Conservation (phyloP, 2,329 filamentous ascomycete genomes). For the Gyromitra esculenta region DNA sequence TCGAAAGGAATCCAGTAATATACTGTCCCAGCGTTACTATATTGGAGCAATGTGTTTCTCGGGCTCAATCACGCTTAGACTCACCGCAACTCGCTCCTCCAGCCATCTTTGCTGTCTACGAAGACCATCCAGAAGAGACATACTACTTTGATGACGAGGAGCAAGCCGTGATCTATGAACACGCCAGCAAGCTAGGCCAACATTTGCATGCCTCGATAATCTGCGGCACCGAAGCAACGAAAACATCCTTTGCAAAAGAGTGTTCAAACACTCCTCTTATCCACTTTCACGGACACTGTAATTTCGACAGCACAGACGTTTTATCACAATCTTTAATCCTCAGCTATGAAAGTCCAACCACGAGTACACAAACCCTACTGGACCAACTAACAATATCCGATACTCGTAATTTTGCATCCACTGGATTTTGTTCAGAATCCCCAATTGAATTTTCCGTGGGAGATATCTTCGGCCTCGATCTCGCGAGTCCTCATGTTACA, state of each 20-base stretch:
- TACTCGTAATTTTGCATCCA: background rate
- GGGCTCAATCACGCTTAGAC: background rate
- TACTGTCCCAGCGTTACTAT: conserved; percentile 14
- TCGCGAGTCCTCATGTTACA: conserved; percentile 13
- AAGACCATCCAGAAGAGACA: background rate
- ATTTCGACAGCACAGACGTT: background rate
- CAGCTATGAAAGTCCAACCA: background rate
- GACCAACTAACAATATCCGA: background rate
- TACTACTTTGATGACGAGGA: conserved; percentile 1
- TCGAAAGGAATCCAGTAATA: conserved; percentile 23
- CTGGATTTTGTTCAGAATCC: conserved; percentile 8
- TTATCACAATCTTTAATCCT: conserved; percentile 11
- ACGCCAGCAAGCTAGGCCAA: background rate
- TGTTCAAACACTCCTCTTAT: background rate
- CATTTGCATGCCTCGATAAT: background rate
- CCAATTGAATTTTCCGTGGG: conserved; percentile 2
- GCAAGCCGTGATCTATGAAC: background rate
- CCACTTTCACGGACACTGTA: conserved; percentile 24
- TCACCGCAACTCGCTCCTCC: background rate
- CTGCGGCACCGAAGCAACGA: conserved; percentile 11
- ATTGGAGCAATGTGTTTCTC: conserved; percentile 4
- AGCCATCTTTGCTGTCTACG: conserved; percentile 19
- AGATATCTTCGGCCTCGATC: conserved; percentile 25
- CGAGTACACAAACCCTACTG: background rate
- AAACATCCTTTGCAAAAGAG: background rate